Conservation (phyloP, 176 grass and related monocot genomes). For the Thinopyrum elongatum region DNA sequence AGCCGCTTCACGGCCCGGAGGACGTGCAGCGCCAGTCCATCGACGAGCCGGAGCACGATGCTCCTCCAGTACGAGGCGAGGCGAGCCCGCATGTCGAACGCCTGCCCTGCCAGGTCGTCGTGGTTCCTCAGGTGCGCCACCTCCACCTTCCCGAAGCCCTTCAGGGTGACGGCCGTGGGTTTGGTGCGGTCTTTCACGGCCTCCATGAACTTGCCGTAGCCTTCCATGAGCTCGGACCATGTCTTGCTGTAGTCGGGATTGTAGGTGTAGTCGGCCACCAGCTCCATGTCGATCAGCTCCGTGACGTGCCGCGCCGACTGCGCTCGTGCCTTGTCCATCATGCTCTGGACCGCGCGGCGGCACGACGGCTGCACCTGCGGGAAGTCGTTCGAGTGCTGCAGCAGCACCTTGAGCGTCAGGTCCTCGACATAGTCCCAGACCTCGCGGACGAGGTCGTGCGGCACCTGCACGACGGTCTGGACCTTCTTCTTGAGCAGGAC, state of each 20-base stretch:
- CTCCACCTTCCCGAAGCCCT: constrained; percentile 38
- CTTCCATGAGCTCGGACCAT: constrained; percentile 14
- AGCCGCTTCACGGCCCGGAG: constrained; percentile 28
- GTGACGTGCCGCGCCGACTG: constrained; percentile 29
- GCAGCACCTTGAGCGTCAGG: constrained; percentile 6
- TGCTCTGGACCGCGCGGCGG: constrained; percentile 28
- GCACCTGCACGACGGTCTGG: neutral
- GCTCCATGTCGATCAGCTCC: constrained; percentile 58
- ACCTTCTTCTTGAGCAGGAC: constrained; percentile 46
- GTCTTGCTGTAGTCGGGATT: constrained; percentile 46
- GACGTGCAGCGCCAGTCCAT: constrained; percentile 42
- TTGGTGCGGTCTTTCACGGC: constrained; percentile 12
- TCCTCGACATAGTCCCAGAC: constrained; percentile 53
- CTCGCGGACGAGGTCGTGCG: constrained; percentile 13
- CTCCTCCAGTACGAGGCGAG: constrained; percentile 51
- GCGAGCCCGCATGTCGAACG: constrained; percentile 53
- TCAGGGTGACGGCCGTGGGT: neutral
- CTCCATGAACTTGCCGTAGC: neutral
- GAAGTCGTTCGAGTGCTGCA: constrained; percentile 31
- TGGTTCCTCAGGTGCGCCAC: constrained; percentile 35
- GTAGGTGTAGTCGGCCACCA: constrained; percentile 33
- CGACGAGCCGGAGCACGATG: constrained; percentile 44
- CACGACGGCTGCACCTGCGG: constrained; percentile 42
- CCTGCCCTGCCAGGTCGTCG: constrained; percentile 8
- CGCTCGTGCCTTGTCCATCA: constrained; percentile 36